Evolutionary conservation across 768 basidiomycete genomes (phyloP).

Genomic region (Hysterangium stoloniferum): DNA sequence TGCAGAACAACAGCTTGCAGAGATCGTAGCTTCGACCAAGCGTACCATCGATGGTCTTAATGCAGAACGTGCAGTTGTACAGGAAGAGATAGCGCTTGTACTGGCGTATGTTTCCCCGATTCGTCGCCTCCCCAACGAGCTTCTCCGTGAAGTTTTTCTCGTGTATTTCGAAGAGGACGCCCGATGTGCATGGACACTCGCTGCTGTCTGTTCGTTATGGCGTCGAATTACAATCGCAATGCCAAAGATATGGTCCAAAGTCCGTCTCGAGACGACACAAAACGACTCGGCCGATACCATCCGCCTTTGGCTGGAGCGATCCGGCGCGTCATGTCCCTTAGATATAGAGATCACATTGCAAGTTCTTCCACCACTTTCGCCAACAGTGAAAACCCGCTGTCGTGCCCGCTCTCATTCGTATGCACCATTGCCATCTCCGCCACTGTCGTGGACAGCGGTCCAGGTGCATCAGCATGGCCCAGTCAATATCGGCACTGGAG

Average conservation of each 20-base stretch:
- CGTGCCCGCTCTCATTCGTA: slow-evolving; percentile 18
- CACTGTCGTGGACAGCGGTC: slow-evolving; percentile 6
- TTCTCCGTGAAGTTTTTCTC: slow-evolving; percentile 67
- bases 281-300: slow-evolving; percentile 69
- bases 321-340: slow-evolving; percentile 59
- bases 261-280: slow-evolving; percentile 65
- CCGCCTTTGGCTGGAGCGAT: slow-evolving; percentile 76
- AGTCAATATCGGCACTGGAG: slow-evolving; percentile 5
- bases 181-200: slow-evolving; percentile 70
- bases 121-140: slow-evolving; percentile 58
- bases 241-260: slow-evolving; percentile 73
- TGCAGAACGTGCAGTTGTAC: slow-evolving; percentile 38
- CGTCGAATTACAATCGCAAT: slow-evolving; percentile 55
- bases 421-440: slow-evolving; percentile 15
- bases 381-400: slow-evolving; percentile 11
- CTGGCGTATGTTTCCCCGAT: slow-evolving; percentile 69
- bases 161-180: slow-evolving; percentile 62
- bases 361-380: slow-evolving; percentile 26
- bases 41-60: slow-evolving; percentile 47
- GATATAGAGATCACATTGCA: slow-evolving; percentile 77
- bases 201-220: slow-evolving; percentile 63
- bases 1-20: slow-evolving; percentile 49
- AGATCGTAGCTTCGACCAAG: slow-evolving; percentile 49
- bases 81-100: slow-evolving; percentile 41
- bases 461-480: slow-evolving; percentile 10